Conservation (phyloP, 2,329 filamentous ascomycete species). For the Arthrinium puccinioides region DNA sequence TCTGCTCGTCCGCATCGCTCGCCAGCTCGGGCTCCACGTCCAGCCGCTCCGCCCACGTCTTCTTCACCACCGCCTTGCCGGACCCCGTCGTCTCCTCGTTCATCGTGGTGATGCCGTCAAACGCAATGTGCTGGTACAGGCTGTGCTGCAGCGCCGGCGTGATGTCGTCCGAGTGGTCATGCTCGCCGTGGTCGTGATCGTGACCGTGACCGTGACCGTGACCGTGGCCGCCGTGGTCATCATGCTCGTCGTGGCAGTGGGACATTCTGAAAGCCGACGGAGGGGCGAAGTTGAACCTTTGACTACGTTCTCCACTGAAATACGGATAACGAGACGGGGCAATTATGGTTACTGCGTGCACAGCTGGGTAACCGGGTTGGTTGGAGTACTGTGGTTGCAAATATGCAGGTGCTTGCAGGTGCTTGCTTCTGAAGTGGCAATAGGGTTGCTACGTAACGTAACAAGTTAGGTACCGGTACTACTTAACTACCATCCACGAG, state of each 20-base stretch:
- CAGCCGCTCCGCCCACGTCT: slow-evolving; percentile 83
- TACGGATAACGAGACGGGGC: no score
- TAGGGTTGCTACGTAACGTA: no score
- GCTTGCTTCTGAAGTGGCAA: no score
- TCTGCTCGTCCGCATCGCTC: slow-evolving; percentile 85
- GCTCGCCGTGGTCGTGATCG: slow-evolving; percentile 51
- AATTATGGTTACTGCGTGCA: no score
- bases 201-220: slow-evolving; percentile 33
- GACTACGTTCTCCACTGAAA: no score
- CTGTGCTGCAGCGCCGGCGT: slow-evolving; percentile 85
- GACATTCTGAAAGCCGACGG: slow-evolving; percentile 21
- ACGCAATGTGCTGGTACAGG: slow-evolving; percentile 87
- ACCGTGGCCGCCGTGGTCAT: slow-evolving; percentile 29
- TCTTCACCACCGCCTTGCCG: slow-evolving; percentile 72
- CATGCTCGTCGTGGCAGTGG: slow-evolving; percentile 42
- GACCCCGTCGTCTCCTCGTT: slow-evolving; percentile 68
- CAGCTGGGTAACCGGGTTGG: no score
- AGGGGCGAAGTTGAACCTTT: no score
- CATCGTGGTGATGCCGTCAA: slow-evolving; percentile 74
- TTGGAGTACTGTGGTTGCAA: no score
- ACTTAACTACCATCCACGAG: no score
- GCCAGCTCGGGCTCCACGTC: slow-evolving; percentile 64
- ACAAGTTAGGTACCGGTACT: no score
- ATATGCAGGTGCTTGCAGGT: no score
- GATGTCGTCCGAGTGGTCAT: slow-evolving; percentile 89